A percentile compares a stretch with the other conserved stretches of the same genome.
Evolutionary conservation across 306 rosid genomes (phyloP).

Genomic region (Pterocarpus macrocarpus): DNA sequence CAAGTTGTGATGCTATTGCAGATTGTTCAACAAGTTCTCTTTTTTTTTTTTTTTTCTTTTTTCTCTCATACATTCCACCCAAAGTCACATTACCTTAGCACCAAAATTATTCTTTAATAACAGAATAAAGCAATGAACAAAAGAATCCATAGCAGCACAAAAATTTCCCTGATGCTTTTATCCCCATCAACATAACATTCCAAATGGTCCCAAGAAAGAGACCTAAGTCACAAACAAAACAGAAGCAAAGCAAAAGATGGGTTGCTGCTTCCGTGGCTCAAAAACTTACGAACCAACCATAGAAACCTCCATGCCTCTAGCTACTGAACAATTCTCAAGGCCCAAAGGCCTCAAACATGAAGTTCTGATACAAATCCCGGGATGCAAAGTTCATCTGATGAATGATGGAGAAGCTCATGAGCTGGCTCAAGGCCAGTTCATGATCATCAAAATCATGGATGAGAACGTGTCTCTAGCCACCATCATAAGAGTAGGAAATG

Average conservation of each 20-base stretch:
- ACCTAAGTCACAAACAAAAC: slow-evolving; percentile 37
- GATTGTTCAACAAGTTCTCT: slow-evolving; percentile 49
- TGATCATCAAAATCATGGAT: slow-evolving; percentile 63
- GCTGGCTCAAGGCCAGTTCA: slow-evolving; percentile 73
- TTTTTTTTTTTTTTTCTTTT: slow-evolving; percentile 34
- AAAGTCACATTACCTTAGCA: slow-evolving; percentile 46
- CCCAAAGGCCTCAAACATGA: slow-evolving; percentile 58
- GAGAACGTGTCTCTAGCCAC: slow-evolving; percentile 71
- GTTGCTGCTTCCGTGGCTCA: slow-evolving; percentile 48
- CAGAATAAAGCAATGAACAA: slow-evolving; percentile 61
- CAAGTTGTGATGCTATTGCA: slow-evolving; percentile 40
- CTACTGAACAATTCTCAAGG: slow-evolving; percentile 35
- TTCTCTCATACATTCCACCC: slow-evolving; percentile 56
- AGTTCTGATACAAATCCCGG: slow-evolving; percentile 67
- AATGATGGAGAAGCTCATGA: slow-evolving; percentile 81
- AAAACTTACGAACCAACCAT: slow-evolving; percentile 35
- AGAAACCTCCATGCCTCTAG: background rate
- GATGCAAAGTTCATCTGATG: slow-evolving; percentile 78
- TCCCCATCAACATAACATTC: slow-evolving; percentile 37
- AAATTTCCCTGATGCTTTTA: slow-evolving; percentile 27
- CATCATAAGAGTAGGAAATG: slow-evolving; percentile 69
- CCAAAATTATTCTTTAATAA: slow-evolving; percentile 42
- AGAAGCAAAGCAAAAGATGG: slow-evolving; percentile 58
- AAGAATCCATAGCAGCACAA: slow-evolving; percentile 34
- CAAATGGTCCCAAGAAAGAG: slow-evolving; percentile 35